These are phyloP conservation scores for Cladorrhinum samala DNA, from an alignment of 495 filamentous ascomycete genomes.

Conservation along the genomic window DNA sequence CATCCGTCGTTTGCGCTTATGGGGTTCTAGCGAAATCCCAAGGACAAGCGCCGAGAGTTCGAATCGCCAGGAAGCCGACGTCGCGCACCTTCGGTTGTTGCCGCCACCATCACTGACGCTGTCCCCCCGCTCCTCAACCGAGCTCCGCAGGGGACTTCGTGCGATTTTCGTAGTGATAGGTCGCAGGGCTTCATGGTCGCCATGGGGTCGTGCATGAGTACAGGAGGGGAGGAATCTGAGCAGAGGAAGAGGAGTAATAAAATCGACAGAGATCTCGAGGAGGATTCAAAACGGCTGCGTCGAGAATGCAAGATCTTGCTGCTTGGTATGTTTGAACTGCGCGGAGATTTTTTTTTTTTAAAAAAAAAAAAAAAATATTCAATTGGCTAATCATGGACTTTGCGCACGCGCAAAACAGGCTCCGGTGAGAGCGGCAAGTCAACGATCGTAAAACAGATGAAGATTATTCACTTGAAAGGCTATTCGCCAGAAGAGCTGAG, in stretches of 20 bases:
- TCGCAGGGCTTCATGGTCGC: conserved; percentile 31
- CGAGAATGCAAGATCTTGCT: conserved; percentile 98
- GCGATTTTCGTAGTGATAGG: not conserved
- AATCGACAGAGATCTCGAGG: conserved; percentile 88
- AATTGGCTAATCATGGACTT: not conserved
- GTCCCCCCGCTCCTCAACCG: not conserved
- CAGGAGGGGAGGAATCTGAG: conserved; percentile 72
- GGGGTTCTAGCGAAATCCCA: conserved; percentile 21
- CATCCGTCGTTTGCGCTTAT: conserved; percentile 9
- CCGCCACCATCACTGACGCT: not conserved
- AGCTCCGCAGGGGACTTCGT: conserved; percentile 8
- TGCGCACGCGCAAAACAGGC: too few relatives aligned
- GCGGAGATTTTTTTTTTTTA: not conserved
- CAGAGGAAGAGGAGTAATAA: conserved; percentile 89
- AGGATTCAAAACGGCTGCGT: conserved; percentile 82
- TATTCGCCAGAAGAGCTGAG: conserved; percentile 87
- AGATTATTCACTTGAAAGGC: conserved; percentile 97
- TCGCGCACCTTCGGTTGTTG: not conserved
- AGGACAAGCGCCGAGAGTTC: conserved; percentile 12
- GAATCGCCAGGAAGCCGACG: conserved; percentile 5
- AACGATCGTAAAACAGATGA: conserved; percentile 99
- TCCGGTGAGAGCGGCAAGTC: conserved; percentile 98
- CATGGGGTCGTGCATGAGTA: conserved; percentile 92
- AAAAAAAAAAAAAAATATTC: not conserved
- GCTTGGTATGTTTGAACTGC: conserved; percentile 57